phyloP scores from a whole-genome alignment of 2,329 filamentous ascomycete species.

The Pseudogymnoascus sp. region DNA sequence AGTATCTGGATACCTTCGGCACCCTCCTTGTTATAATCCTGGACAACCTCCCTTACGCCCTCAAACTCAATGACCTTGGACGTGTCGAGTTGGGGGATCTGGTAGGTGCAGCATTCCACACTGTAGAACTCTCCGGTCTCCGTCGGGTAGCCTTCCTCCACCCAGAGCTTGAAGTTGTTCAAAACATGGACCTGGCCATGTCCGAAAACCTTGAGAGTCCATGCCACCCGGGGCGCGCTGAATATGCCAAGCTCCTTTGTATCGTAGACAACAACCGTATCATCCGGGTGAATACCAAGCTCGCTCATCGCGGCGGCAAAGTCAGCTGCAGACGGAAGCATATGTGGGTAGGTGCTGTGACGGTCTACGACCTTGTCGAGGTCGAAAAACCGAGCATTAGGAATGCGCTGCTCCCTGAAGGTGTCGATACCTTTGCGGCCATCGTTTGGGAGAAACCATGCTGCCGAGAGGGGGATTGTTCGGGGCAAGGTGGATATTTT shows the following conservation, averaged over 20 bases:
- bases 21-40: conserved; percentile 73
- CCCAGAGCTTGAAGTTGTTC: conserved; percentile 95
- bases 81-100: conserved; percentile 49
- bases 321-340: conserved; percentile 73
- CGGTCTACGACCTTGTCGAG: conserved; percentile 85
- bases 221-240: conserved; percentile 84
- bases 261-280: conserved; percentile 91
- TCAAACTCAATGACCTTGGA: conserved; percentile 71
- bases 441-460: conserved; percentile 96
- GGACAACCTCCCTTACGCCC: conserved; percentile 67
- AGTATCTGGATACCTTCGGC: conserved; percentile 77
- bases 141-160: conserved; percentile 70
- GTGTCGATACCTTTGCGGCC: conserved; percentile 69
- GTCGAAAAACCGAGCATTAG: conserved; percentile 89
- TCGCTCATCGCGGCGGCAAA: conserved; percentile 86
- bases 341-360: conserved; percentile 85
- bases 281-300: conserved; percentile 77
- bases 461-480: conserved; percentile 80
- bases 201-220: conserved; percentile 86
- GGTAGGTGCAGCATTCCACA: conserved; percentile 56
- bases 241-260: conserved; percentile 86
- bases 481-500: conserved; percentile 73
- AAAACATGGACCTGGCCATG: conserved; percentile 81
- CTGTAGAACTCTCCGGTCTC: conserved; percentile 69
- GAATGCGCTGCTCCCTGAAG: conserved; percentile 77